Evolutionary conservation across 2,329 filamentous ascomycete species (phyloP), one percentile per base, ranked within the genome.

Genomic region (Emmonsiellopsis sp.): DNA sequence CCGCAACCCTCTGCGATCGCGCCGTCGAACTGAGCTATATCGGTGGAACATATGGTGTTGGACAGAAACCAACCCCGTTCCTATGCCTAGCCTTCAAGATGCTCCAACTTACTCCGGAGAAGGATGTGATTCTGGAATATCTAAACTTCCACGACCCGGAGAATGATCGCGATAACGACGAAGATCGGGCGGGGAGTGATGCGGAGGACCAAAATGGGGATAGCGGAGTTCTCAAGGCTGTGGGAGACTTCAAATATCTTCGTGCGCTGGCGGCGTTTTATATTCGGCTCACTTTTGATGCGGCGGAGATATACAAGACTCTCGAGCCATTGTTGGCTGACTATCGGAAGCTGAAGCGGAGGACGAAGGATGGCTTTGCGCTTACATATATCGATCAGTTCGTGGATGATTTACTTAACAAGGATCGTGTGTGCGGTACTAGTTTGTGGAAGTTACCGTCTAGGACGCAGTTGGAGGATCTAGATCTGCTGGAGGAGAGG

Each of bases 21-120:
- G 91, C 94, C 0, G 87, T 89, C 31, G 86, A 92, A 62, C 80
- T 98, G 46, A 79, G 75, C 48, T 93, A 86, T 70, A 81, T 98
- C 53, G 93, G 91, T 58, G 93, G 93, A 60, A 95, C 90, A 5
- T 89, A 89, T 64, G 90, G 91, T 51, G 80, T 83, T 14, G 80
- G 84, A 47, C 92, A 96, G 69, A 88, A 88, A 62, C 92, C 93
- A 0, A 89, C 89, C 2, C 74, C 93, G 0, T 98, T 98, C 65
- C 78, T 98, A 31, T 98, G 93, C 65, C 80, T 98, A 2, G 87
- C 87, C 2, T 95, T 98, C 72, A 98, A 97, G 75, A 79, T 98
- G 51, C 80, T 97, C 53, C 90, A 96, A 73, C 79, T 98, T 8
- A 84, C 84, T 31, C 93, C 93, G 1, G 81, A 82, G 56, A 85